Evolutionary conservation across 2,329 filamentous ascomycete species (phyloP).

Genomic region (Catunica adiposa): DNA sequence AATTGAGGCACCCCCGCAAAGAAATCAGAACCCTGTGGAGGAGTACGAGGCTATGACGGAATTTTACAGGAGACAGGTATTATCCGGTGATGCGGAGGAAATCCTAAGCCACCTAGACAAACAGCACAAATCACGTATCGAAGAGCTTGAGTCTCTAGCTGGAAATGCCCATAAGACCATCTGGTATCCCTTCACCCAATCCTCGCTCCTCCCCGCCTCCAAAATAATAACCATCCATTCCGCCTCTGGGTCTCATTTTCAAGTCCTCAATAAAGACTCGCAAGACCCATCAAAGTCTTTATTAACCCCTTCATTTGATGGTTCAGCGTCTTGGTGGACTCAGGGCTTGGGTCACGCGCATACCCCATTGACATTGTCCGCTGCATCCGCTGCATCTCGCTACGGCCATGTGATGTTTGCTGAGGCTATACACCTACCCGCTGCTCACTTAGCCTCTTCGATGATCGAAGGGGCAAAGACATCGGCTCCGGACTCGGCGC

Average conservation of each 20-base stretch:
- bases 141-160: conserved; percentile 44
- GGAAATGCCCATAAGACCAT: conserved; percentile 45
- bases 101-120: conserved; percentile 35
- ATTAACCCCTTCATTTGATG: conserved; percentile 49
- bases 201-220: conserved; percentile 42
- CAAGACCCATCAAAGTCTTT: conserved; percentile 13
- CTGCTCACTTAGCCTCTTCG: conserved; percentile 48
- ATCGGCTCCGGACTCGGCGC: conserved; percentile 17
- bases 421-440: conserved; percentile 62
- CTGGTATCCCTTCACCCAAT: conserved; percentile 82
- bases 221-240: conserved; percentile 65
- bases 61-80: conserved; percentile 43
- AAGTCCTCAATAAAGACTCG: conserved; percentile 27
- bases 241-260: conserved; percentile 63
- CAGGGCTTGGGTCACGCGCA: conserved; percentile 74
- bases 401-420: conserved; percentile 87
- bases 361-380: conserved; percentile 51
- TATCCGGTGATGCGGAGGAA: conserved; percentile 23
- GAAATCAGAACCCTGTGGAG: conserved; percentile 23
- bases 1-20: conserved; percentile 42
- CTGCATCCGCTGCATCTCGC: conserved; percentile 64
- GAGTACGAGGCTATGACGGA: conserved; percentile 41
- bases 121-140: conserved; percentile 39
- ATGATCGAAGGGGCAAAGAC: conserved; percentile 46
- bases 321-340: conserved; percentile 83